phyloP scores from a whole-genome alignment of 345 rosid genomes.

The Citrus cavaleriei region DNA sequence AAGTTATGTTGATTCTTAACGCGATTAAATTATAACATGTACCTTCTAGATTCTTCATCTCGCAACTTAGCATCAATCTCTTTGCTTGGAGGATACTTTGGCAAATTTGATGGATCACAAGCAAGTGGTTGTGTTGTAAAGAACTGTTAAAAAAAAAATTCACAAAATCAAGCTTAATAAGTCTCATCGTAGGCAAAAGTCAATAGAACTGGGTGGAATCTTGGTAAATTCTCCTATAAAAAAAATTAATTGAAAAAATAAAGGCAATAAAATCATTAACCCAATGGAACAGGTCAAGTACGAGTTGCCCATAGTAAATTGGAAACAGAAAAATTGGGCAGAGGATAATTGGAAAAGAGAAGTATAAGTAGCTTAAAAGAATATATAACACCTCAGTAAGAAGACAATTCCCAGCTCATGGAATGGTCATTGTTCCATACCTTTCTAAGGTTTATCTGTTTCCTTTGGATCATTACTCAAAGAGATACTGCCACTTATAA shows the following conservation, averaged over 20 bases:
- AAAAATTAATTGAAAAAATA: background rate
- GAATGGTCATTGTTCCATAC: background rate
- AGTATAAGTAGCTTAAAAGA: background rate
- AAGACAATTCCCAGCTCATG: background rate
- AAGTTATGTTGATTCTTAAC: background rate
- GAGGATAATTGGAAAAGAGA: background rate
- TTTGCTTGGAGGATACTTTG: conserved; percentile 94
- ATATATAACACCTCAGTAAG: background rate
- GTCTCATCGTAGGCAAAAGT: background rate
- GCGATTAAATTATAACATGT: conserved; percentile 10
- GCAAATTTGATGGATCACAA: conserved; percentile 88
- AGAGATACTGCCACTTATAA: background rate
- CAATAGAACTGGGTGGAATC: background rate
- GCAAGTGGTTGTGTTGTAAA: conserved; percentile 70
- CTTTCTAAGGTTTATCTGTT: background rate
- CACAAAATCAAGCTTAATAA: background rate
- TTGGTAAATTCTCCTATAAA: background rate
- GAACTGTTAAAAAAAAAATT: conserved; percentile 40
- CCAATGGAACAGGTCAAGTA: background rate
- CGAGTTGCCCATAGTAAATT: background rate
- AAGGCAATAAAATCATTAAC: background rate
- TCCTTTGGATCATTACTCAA: background rate
- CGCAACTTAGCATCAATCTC: conserved; percentile 89
- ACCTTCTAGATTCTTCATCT: conserved; percentile 81
- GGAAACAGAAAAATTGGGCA: background rate